These are phyloP conservation scores for Nicotiana noctiflora DNA, from an alignment of 257 asterid genomes.

Conservation along the genomic window DNA sequence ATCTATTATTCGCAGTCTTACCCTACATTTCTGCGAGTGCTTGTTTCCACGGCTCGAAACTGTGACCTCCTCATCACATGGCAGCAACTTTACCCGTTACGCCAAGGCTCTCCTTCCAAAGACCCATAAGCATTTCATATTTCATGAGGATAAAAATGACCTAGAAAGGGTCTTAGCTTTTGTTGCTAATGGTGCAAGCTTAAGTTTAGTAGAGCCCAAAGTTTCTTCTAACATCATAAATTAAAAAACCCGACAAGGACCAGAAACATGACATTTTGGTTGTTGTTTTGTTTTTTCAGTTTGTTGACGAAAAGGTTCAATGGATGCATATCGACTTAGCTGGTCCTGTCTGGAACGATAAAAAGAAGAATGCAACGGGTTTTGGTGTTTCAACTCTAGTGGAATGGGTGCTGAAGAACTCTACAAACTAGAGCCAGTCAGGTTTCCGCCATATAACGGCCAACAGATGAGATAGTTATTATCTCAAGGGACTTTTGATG, in stretches of 20 bases:
- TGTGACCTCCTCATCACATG: too few species aligned
- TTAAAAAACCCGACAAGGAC: too few species aligned
- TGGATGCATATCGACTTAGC: slow-evolving; percentile 99
- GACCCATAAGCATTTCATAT: not conserved
- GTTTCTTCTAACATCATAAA: not conserved
- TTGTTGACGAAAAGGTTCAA: slow-evolving; percentile 91
- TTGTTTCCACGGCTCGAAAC: too few species aligned
- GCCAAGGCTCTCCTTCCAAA: too few species aligned
- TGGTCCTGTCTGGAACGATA: slow-evolving; percentile 85
- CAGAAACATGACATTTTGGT: not conserved
- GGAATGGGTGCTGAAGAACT: slow-evolving; percentile 82
- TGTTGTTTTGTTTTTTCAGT: slow-evolving; percentile 34
- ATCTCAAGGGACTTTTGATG: not conserved
- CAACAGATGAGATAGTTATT: not conserved
- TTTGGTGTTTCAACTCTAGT: slow-evolving; percentile 79
- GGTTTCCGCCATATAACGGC: not conserved
- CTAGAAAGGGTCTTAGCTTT: not conserved
- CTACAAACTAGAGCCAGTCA: slow-evolving; percentile 24
- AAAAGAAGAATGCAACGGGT: slow-evolving; percentile 79
- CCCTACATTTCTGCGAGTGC: too few species aligned
- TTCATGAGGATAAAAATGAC: not conserved
- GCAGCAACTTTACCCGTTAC: too few species aligned
- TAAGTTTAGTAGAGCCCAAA: not conserved
- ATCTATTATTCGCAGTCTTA: too few species aligned
- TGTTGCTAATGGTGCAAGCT: not conserved